A percentile compares a stretch with the other conserved stretches of the same genome.
phyloP scores from a whole-genome alignment of 768 basidiomycete species.

The Leccinum truebloodii region DNA sequence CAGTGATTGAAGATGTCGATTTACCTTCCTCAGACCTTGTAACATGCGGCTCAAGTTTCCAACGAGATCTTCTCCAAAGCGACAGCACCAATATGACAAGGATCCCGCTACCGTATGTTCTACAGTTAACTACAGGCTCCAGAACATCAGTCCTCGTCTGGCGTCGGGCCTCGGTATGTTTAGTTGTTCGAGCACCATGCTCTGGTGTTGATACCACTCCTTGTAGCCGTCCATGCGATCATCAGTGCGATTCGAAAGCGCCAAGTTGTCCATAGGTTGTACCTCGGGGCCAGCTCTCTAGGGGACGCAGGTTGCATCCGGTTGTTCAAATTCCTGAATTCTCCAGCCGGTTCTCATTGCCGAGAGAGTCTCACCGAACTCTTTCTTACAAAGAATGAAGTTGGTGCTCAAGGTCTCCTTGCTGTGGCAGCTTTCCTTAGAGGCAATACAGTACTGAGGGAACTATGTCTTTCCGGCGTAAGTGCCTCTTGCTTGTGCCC shows the following conservation, averaged over 20 bases:
- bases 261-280: conserved; percentile 50
- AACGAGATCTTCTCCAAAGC: conserved; percentile 21
- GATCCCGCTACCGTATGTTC: conserved; percentile 36
- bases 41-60: conserved; percentile 29
- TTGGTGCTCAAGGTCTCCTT: conserved; percentile 55
- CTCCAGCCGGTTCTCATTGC: conserved; percentile 46
- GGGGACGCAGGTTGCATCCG: conserved; percentile 57
- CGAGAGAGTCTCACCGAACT: conserved; percentile 48
- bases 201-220: background rate
- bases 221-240: conserved; percentile 51
- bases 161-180: conserved; percentile 30
- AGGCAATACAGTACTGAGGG: conserved; percentile 46
- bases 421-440: conserved; percentile 54
- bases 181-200: background rate
- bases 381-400: conserved; percentile 54
- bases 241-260: conserved; percentile 48
- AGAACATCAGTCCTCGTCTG: conserved; percentile 30
- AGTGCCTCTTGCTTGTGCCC: conserved; percentile 23
- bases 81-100: conserved; percentile 26
- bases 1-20: background rate
- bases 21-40: background rate
- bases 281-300: conserved; percentile 56
- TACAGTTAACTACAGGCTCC: conserved; percentile 19
- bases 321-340: conserved; percentile 56
- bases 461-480: conserved; percentile 60